phyloP scores from a whole-genome alignment of 140 eudicot species.

The Cichorium intybus region DNA sequence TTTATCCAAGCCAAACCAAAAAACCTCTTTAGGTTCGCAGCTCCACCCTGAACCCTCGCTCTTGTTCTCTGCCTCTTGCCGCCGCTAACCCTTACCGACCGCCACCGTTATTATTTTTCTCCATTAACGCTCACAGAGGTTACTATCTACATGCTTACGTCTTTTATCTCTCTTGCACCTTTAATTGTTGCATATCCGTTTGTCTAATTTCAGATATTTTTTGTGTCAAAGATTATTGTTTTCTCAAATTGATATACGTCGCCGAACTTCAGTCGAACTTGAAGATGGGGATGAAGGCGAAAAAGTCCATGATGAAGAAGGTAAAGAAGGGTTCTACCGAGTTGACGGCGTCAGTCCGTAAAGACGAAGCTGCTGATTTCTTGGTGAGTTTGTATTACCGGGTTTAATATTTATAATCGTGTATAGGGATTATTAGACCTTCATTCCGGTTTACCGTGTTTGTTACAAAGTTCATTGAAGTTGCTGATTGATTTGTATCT shows the following conservation, averaged over 20 bases:
- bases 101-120: background rate
- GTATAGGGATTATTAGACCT: no score
- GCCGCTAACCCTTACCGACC: constrained; percentile 8
- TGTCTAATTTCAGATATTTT: background rate
- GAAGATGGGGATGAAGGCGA: constrained; percentile 65
- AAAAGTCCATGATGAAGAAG: constrained; percentile 54
- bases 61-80: constrained; percentile 11
- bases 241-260: no score
- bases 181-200: background rate
- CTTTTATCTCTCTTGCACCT: background rate
- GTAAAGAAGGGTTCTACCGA: constrained; percentile 48
- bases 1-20: background rate
- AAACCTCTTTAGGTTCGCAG: constrained; percentile 18
- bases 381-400: constrained; percentile 51
- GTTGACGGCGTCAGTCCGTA: constrained; percentile 35
- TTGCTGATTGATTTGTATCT: no score
- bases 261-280: background rate
- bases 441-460: no score
- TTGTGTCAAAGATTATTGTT: background rate
- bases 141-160: background rate
- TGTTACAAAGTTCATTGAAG: no score
- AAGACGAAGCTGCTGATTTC: constrained; percentile 56
- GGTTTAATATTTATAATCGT: no score
- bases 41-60: background rate
- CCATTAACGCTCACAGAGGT: constrained; percentile 22